Base-by-base conservation (phyloP, 2,329 filamentous ascomycete species). In the Colletotrichum aenigma region DNA sequence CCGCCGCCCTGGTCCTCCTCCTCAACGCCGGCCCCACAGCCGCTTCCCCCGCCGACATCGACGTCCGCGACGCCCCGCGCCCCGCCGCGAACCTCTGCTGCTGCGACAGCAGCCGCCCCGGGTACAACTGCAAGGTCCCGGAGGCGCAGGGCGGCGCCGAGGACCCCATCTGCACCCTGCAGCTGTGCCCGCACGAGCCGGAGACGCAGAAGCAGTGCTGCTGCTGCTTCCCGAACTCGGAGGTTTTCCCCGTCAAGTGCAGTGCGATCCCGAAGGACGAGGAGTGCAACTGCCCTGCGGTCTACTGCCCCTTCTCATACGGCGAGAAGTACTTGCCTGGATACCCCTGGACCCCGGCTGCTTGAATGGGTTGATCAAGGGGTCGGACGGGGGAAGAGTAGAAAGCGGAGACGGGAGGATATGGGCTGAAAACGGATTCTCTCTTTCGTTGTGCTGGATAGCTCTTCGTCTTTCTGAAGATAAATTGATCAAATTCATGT, bases 81-180 rank as follows among this genome's bases (percentile, higher is more conserved):
- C 60, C 64, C 28, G 60, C 71, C n/a, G 70, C 66, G 66, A 43
- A 72, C 26, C 81, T 78, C 72, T 81, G 80, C 76, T 81, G 79
- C 77, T 82, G 79, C 76, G 56, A 81, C 67, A 28, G 76, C 12
- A 7, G 32, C 62, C 73, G 61, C 16, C 32, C 16, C 6, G 70
- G 30, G 36, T 76, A 76, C 15, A 75, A 72, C 28, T 80, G 80
- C 77, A 30, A 71, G 58, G 64, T 75, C 58, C 67, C 70, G 12
- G 26, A 66, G 28, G 36, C 56, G 7, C 30, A 64, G 38, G 56
- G 48, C 58, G 76, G 24, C 55, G 62, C 61, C 70, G 32, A 38
- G 73, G 64, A 56, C 55, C 66, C 66, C 12, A 43, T 21, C 71
- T 77, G 21, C 71, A 78, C 36, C 69, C 75, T 10, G 32, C 43